phyloP scores from a whole-genome alignment of 495 filamentous ascomycete genomes.

The Ascobolus immersus region DNA sequence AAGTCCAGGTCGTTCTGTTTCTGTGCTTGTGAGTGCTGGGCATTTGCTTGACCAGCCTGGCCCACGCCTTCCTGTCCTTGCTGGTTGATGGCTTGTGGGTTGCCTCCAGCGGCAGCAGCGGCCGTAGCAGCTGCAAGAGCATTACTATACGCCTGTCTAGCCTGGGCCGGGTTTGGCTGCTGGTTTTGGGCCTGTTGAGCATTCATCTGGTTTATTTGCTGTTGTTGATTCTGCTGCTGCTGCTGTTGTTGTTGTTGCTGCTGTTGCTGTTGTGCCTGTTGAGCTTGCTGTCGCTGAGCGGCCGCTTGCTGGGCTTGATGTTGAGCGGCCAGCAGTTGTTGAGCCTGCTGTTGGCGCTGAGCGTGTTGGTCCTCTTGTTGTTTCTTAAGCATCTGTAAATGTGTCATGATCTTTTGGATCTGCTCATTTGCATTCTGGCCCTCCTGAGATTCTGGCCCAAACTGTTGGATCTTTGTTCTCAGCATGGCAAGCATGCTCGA shows the following conservation, averaged over 20 bases:
- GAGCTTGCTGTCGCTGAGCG: conserved; percentile 1
- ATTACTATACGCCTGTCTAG: conserved; percentile 7
- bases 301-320: conserved; percentile 13
- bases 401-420: conserved; percentile 2
- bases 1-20: no score
- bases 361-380: no score
- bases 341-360: conserved; percentile 18
- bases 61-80: no score
- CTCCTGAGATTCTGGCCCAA: conserved; percentile 19
- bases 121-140: conserved; percentile 16
- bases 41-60: no score
- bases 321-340: conserved; percentile 22
- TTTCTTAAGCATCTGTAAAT: conserved; percentile 3
- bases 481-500: no score
- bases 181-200: conserved; percentile 10
- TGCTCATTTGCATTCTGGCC: conserved; percentile 13
- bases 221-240: conserved; percentile 7
- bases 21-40: no score
- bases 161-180: conserved; percentile 17
- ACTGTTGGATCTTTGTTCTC: conserved; percentile 21
- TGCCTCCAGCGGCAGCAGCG: conserved; percentile 21
- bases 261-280: conserved; percentile 4
- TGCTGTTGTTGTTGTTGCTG: conserved; percentile 7
- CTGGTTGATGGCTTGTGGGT: no score
- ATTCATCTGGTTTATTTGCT: conserved; percentile 9